A percentile compares a stretch with the other conserved stretches of the same genome.
Conservation (phyloP, 441 rosid species). For the Aleurites moluccanus region DNA sequence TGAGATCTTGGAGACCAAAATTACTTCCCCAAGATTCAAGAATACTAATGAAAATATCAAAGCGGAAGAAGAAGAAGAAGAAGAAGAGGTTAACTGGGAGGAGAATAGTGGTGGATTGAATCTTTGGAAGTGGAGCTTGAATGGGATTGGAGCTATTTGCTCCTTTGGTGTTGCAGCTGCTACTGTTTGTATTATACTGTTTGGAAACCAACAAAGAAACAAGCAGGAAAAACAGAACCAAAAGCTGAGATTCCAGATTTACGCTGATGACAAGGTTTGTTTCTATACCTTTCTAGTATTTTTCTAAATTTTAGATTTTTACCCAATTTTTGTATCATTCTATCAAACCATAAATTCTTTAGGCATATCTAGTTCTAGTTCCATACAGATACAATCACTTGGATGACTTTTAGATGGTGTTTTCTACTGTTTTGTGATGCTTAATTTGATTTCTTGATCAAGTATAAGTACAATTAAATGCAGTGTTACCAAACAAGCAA, state of each 20-base stretch:
- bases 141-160: slow-evolving; percentile 87
- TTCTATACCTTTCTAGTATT: background rate
- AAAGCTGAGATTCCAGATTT: slow-evolving; percentile 63
- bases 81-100: slow-evolving; percentile 36
- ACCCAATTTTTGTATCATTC: too few relatives aligned
- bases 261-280: slow-evolving; percentile 76
- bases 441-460: slow-evolving; percentile 8
- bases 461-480: background rate
- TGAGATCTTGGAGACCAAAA: slow-evolving; percentile 31
- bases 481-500: background rate
- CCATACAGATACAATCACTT: too few relatives aligned
- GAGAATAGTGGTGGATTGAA: slow-evolving; percentile 48
- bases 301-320: background rate
- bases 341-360: background rate
- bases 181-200: slow-evolving; percentile 61
- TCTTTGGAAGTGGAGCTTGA: slow-evolving; percentile 75
- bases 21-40: slow-evolving; percentile 42
- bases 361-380: background rate
- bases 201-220: slow-evolving; percentile 58
- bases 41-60: slow-evolving; percentile 17
- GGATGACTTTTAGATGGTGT: background rate
- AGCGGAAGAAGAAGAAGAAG: slow-evolving; percentile 21
- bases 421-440: background rate
- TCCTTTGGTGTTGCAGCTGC: slow-evolving; percentile 89
- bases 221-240: slow-evolving; percentile 46